These are phyloP conservation scores for Amesomyces nigricolor DNA, from an alignment of 2,329 filamentous ascomycete species.

Conservation along the genomic window DNA sequence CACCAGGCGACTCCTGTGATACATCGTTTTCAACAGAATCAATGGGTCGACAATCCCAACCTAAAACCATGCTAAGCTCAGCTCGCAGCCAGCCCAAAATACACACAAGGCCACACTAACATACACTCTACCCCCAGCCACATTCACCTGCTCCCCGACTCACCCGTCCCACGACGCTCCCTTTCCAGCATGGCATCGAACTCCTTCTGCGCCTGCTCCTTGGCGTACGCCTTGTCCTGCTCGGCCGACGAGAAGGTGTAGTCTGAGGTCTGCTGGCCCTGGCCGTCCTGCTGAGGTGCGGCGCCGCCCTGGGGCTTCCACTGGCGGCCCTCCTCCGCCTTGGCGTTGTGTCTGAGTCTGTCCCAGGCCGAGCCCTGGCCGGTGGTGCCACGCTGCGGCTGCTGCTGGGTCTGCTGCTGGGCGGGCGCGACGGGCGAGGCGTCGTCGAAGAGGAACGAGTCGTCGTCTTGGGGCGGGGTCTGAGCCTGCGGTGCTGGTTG, in stretches of 20 bases:
- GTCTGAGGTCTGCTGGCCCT: slow-evolving; percentile 4
- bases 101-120: no score
- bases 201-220: slow-evolving; percentile 26
- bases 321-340: slow-evolving; percentile 1
- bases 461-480: slow-evolving; percentile 11
- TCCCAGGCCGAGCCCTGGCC: slow-evolving; percentile 23
- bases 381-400: background rate
- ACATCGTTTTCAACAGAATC: no score
- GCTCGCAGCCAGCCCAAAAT: no score
- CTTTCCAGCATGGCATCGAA: slow-evolving; percentile 30
- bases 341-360: slow-evolving; percentile 20
- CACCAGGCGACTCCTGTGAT: no score
- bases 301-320: background rate
- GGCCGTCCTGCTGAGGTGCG: background rate
- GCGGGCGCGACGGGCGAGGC: slow-evolving; percentile 24
- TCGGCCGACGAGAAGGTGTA: slow-evolving; percentile 22
- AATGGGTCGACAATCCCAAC: no score
- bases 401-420: background rate
- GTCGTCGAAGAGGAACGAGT: slow-evolving; percentile 23
- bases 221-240: slow-evolving; percentile 20
- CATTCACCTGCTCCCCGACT: slow-evolving; percentile 4
- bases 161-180: slow-evolving; percentile 19
- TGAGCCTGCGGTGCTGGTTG: background rate
- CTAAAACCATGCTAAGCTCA: no score
- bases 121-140: no score